Evolutionary conservation across 345 rosid species (phyloP), one percentile per base, ranked within the genome.

Genomic region (Lepidium africanum): DNA sequence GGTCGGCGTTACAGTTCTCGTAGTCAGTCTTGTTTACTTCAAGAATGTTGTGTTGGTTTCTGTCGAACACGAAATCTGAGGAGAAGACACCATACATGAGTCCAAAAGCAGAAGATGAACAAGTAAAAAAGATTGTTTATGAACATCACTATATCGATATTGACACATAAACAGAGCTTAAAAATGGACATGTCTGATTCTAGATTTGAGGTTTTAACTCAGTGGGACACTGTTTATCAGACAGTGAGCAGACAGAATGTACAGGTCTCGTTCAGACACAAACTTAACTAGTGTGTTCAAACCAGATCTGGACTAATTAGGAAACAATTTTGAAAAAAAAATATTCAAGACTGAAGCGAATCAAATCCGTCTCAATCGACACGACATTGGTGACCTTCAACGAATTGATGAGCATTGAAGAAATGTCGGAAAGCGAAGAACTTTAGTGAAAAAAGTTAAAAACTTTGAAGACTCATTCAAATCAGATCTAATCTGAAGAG

Each of bases 1-100:
- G 87, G 59, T 89, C 93, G 3, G 90, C 42, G 59, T 77, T 91
- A 82, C 99, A 94, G 1, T 38, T 43, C 79, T 81, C 85, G 14
- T 91, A 94, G 50, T 84, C 83, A 0, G 96, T 89, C 75, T 88
- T 75, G 90, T 89, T 94, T 62, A 94, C 99, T 78, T 94, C 97
- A 6, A 94, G 83, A 51, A 94, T 82, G 43, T 85, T 81, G 86
- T 77, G 77, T 65, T 94, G 96, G 84, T 91, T 82, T 80, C 97
- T 85, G 70, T 91, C 96, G 33, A 87, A 91, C 66, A 89, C 96
- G 33, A 94, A 94, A 81, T 73, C 99, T 94, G 78, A 42, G 10
- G 42, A 56, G 51, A 27, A 9, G 66, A 66, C 47, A 40, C 27
- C 35, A 17, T 32, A 59, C 57, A 64, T 43, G 3, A 41, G 25